Evolutionary conservation across 768 basidiomycete species (phyloP).

Genomic region (Crepidotus variabilis): DNA sequence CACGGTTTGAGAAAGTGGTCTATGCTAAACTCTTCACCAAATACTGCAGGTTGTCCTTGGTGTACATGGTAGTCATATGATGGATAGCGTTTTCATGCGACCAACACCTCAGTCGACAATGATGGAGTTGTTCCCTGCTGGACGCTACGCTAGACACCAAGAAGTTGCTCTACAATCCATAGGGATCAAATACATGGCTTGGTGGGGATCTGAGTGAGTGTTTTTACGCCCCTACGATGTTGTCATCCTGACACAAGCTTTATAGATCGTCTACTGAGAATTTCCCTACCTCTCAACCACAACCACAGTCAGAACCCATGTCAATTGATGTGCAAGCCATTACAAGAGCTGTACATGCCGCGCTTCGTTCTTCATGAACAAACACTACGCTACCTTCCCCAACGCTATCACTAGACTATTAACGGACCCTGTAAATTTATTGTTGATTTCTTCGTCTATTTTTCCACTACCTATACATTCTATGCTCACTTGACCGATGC

Average conservation of each 20-base stretch:
- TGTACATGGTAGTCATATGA: slow-evolving; percentile 54
- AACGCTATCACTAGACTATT: not conserved
- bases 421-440: not conserved
- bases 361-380: not conserved
- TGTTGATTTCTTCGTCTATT: not conserved
- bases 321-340: not conserved
- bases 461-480: not conserved
- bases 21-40: slow-evolving; percentile 7
- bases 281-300: not conserved
- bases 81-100: slow-evolving; percentile 71
- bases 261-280: not conserved
- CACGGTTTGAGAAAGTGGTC: slow-evolving; percentile 1
- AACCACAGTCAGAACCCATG: not conserved
- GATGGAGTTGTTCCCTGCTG: slow-evolving; percentile 73
- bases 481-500: too few species aligned
- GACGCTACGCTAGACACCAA: slow-evolving; percentile 61
- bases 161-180: slow-evolving; percentile 52
- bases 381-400: not conserved
- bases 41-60: slow-evolving; percentile 52
- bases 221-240: not conserved
- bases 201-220: slow-evolving; percentile 42
- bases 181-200: slow-evolving; percentile 56
- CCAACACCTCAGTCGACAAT: slow-evolving; percentile 56
- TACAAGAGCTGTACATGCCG: not conserved
- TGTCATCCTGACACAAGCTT: not conserved